Evolutionary conservation across 2,329 filamentous ascomycete genomes (phyloP), one percentile per base, ranked within the genome.

Genomic region (Lasiodiplodia gonubiensis): DNA sequence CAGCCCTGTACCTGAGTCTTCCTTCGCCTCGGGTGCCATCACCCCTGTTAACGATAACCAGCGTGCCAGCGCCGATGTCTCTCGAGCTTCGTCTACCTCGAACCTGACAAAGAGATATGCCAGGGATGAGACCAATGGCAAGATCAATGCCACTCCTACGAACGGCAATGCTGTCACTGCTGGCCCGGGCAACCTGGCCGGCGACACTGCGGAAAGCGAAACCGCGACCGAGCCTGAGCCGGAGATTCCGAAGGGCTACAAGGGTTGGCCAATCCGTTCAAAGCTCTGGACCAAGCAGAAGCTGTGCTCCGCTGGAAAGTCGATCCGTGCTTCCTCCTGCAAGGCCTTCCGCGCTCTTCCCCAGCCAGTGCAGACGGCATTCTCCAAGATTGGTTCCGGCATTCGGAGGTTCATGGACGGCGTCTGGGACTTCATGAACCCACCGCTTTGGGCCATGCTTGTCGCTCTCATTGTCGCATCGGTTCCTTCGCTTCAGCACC

Each of bases 381-480:
- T 89, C 4, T 78, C 81, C 11, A 80, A 77, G 27, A 70, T 81
- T 21, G 80, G 77, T 53, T 77, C 74, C 37, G 80, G 77, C 51
- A 64, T 81, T 35, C 72, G 72, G 78, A 86, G 77, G 70, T 90
- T 92, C 72, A 80, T 87, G 71, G 80, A 80, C 59, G 93, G 93
- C 64, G 77, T 94, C 14, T 95, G 92, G 91, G 91, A 92, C 57
- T 97, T 97, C 78, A 98, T 99, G 94, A 98, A 98, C 80, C 94
- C 95, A 51, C 95, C 95, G 0, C 88, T 99, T 30, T 98, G 94
- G 93, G 94, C 95, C 35, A 98, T 99, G 95, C 83, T 98, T 39
- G 83, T 89, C 48, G 92, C 95, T n/a, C 90, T 98, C 54, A 81
- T 97, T 61, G 92, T 99, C 6, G 95, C 95, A 2, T 97, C 93